Conservation (phyloP, 148 eudicot species). For the Linanthus parryae region DNA sequence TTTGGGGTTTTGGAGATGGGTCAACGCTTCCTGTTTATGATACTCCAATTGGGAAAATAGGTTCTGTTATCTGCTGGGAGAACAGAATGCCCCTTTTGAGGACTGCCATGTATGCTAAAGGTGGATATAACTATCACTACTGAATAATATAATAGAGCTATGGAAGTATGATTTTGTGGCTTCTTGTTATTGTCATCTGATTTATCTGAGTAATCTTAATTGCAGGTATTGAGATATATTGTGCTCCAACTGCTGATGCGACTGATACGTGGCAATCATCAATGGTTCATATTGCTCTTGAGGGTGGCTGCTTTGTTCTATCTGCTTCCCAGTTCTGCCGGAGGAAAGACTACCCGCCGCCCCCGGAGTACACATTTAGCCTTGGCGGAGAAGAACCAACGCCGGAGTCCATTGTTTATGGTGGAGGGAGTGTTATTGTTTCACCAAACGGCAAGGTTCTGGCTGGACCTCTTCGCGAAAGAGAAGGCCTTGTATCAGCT, state of each 20-base stretch:
- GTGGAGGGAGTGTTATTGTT: conserved; percentile 91
- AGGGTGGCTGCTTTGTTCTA: conserved; percentile 91
- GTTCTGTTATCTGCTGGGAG: conserved; percentile 96
- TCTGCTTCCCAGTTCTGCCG: conserved; percentile 88
- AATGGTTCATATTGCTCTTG: conserved; percentile 93
- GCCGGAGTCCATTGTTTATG: conserved; percentile 90
- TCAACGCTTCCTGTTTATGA: conserved; percentile 90
- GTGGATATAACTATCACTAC: conserved; percentile 24
- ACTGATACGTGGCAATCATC: conserved; percentile 92
- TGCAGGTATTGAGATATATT: conserved; percentile 87
- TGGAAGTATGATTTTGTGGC: not conserved
- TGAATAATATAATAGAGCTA: too few species aligned
- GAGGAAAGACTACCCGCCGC: conserved; percentile 88
- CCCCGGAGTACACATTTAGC: conserved; percentile 65
- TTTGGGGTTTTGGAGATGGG: conserved; percentile 98
- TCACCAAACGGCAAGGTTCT: conserved; percentile 84
- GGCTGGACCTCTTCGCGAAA: conserved; percentile 88
- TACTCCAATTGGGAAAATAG: conserved; percentile 80
- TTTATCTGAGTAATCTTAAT: not conserved
- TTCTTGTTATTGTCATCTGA: not conserved
- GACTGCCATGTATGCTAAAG: conserved; percentile 96
- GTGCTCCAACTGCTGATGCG: conserved; percentile 98
- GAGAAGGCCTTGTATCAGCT: conserved; percentile 88
- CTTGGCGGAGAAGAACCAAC: conserved; percentile 62
- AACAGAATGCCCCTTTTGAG: conserved; percentile 94